phyloP scores from a whole-genome alignment of 495 filamentous ascomycete genomes.

The Annulohypoxylon moriforme region DNA sequence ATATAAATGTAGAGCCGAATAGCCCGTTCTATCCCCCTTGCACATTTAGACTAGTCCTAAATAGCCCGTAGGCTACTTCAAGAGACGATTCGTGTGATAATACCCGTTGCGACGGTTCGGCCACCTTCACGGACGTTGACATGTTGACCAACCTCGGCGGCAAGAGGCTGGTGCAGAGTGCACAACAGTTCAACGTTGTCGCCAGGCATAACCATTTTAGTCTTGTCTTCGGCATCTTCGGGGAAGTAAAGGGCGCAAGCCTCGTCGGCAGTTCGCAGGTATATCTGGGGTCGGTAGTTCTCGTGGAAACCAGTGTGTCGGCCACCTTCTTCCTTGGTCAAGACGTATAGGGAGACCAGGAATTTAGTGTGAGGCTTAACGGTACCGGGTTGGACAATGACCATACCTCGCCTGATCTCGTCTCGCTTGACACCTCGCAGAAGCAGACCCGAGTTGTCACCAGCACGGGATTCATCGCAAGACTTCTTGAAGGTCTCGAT shows the following conservation, averaged over 20 bases:
- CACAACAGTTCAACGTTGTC: conserved; percentile 98
- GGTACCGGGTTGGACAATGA: conserved; percentile 80
- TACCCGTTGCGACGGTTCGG: conserved; percentile 89
- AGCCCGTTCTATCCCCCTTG: conserved; percentile 39
- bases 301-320: conserved; percentile 91
- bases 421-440: conserved; percentile 95
- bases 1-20: conserved; percentile 34
- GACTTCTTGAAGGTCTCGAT: conserved; percentile 99
- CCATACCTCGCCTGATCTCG: conserved; percentile 94
- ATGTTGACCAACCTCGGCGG: conserved; percentile 87
- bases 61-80: conserved; percentile 52
- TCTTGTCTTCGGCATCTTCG: conserved; percentile 74
- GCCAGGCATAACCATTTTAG: conserved; percentile 91
- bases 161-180: conserved; percentile 80
- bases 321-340: conserved; percentile 97
- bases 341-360: conserved; percentile 93
- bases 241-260: conserved; percentile 83
- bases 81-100: conserved; percentile 85
- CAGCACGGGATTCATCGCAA: conserved; percentile 90
- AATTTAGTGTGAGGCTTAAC: conserved; percentile 88
- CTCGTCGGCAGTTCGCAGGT: conserved; percentile 94
- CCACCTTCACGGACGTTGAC: conserved; percentile 98
- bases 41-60: conserved; percentile 24
- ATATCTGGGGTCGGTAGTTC: conserved; percentile 97
- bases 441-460: conserved; percentile 98